A percentile compares a stretch with the other conserved stretches of the same genome.
phyloP scores from a whole-genome alignment of 495 filamentous ascomycete genomes.

The Lasiosphaeris hirsuta region DNA sequence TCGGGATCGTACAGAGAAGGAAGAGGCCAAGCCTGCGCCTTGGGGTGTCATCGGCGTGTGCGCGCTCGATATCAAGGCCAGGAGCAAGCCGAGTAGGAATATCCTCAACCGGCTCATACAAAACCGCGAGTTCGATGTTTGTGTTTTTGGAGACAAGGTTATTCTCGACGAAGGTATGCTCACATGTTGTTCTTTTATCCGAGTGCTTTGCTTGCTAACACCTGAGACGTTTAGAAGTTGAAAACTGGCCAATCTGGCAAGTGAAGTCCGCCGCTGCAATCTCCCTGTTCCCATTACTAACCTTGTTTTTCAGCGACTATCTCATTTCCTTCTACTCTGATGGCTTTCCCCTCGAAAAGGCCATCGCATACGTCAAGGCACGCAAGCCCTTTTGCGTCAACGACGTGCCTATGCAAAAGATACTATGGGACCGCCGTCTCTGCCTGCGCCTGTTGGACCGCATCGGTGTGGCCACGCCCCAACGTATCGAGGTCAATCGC shows the following conservation, averaged over 20 bases:
- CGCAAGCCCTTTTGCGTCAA: slow-evolving; percentile 97
- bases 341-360: slow-evolving; percentile 95
- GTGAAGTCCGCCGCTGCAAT: slow-evolving; percentile 3
- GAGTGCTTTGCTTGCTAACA: slow-evolving; percentile 17
- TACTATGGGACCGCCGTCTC: slow-evolving; percentile 91
- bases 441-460: slow-evolving; percentile 84
- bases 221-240: slow-evolving; percentile 46
- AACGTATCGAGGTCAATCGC: slow-evolving; percentile 86
- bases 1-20: slow-evolving; percentile 38
- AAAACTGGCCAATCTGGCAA: slow-evolving; percentile 69
- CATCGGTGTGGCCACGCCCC: slow-evolving; percentile 83
- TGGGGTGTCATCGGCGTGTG: slow-evolving; percentile 81
- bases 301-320: slow-evolving; percentile 65
- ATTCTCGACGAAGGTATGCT: slow-evolving; percentile 82
- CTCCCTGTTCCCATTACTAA: slow-evolving; percentile 9
- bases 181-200: slow-evolving; percentile 1
- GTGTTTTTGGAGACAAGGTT: slow-evolving; percentile 97
- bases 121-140: slow-evolving; percentile 89
- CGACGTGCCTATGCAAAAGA: slow-evolving; percentile 95
- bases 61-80: slow-evolving; percentile 90
- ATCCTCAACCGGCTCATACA: slow-evolving; percentile 88
- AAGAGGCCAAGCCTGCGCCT: slow-evolving; percentile 49
- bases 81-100: slow-evolving; percentile 93
- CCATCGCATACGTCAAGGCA: slow-evolving; percentile 86
- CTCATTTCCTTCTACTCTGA: slow-evolving; percentile 97